Percentiles rank a stretch among this genome's conserved stretches.
Evolutionary conservation across 495 filamentous ascomycete genomes (phyloP).

Genomic region (Clavariopsis aquatica): DNA sequence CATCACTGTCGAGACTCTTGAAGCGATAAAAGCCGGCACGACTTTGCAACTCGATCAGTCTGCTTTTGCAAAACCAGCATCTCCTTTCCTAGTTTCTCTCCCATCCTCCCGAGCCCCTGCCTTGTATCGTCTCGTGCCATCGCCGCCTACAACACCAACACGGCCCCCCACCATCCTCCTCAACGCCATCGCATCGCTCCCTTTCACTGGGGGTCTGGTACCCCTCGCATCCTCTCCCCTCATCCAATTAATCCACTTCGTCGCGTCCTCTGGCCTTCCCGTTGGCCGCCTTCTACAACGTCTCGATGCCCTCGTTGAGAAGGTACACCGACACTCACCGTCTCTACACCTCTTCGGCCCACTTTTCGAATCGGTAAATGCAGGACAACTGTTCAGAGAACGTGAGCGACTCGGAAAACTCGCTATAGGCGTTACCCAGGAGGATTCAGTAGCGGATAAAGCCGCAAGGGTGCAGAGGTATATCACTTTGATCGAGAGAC

Average conservation of each 20-base stretch:
- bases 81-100: slow-evolving; percentile 9
- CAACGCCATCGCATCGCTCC: slow-evolving; percentile 21
- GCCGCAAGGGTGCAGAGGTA: slow-evolving; percentile 18
- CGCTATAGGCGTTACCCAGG: background rate
- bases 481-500: slow-evolving; percentile 24
- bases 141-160: slow-evolving; percentile 1
- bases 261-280: slow-evolving; percentile 19
- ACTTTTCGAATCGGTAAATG: slow-evolving; percentile 12
- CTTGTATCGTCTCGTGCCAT: slow-evolving; percentile 17
- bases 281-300: slow-evolving; percentile 29
- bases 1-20: slow-evolving; percentile 10
- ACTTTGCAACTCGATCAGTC: background rate
- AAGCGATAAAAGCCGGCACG: slow-evolving; percentile 9
- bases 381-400: slow-evolving; percentile 19
- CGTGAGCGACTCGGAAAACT: slow-evolving; percentile 21
- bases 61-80: background rate
- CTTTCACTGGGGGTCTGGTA: slow-evolving; percentile 22
- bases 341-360: slow-evolving; percentile 24
- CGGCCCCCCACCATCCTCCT: slow-evolving; percentile 9
- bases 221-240: slow-evolving; percentile 18
- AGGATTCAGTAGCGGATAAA: slow-evolving; percentile 20
- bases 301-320: slow-evolving; percentile 29
- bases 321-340: slow-evolving; percentile 24
- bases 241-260: slow-evolving; percentile 20
- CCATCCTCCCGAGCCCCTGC: background rate